Conservation (phyloP, 164 flowering plant genomes). For the Liquidambar formosana region DNA sequence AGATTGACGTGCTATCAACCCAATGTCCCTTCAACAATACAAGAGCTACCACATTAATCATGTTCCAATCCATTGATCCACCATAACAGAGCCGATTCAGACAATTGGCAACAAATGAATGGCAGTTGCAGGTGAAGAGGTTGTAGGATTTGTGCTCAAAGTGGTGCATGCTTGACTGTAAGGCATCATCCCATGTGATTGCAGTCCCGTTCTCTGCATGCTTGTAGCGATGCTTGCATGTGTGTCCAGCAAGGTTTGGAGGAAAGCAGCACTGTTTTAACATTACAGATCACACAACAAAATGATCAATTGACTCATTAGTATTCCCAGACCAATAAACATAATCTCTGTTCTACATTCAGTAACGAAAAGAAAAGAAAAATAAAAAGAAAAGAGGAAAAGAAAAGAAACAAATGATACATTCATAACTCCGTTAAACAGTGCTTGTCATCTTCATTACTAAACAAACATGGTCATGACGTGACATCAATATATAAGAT, state of each 20-base stretch:
- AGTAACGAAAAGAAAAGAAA: too few relatives aligned
- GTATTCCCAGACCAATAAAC: background rate
- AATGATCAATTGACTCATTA: background rate
- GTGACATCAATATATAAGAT: too few relatives aligned
- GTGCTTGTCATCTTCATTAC: too few relatives aligned
- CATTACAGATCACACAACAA: slow-evolving; percentile 1
- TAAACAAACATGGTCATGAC: too few relatives aligned
- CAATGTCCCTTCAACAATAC: slow-evolving; percentile 68
- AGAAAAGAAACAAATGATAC: too few relatives aligned
- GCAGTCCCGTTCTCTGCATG: slow-evolving; percentile 74
- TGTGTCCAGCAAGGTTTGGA: slow-evolving; percentile 58
- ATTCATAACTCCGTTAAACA: too few relatives aligned
- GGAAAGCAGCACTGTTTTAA: slow-evolving; percentile 84
- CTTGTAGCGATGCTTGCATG: slow-evolving; percentile 66
- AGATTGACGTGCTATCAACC: slow-evolving; percentile 56
- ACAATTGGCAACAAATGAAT: slow-evolving; percentile 81
- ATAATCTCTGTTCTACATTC: background rate
- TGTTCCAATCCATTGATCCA: slow-evolving; percentile 80
- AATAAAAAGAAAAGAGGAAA: too few relatives aligned
- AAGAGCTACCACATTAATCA: slow-evolving; percentile 68
- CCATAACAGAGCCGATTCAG: slow-evolving; percentile 72
- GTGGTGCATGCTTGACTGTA: slow-evolving; percentile 46
- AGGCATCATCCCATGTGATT: slow-evolving; percentile 84
- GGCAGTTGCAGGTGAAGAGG: slow-evolving; percentile 89
- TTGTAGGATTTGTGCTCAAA: slow-evolving; percentile 81